Evolutionary conservation across 495 filamentous ascomycete species (phyloP), one percentile per base, ranked within the genome.

Genomic region (Podospora appendiculata): DNA sequence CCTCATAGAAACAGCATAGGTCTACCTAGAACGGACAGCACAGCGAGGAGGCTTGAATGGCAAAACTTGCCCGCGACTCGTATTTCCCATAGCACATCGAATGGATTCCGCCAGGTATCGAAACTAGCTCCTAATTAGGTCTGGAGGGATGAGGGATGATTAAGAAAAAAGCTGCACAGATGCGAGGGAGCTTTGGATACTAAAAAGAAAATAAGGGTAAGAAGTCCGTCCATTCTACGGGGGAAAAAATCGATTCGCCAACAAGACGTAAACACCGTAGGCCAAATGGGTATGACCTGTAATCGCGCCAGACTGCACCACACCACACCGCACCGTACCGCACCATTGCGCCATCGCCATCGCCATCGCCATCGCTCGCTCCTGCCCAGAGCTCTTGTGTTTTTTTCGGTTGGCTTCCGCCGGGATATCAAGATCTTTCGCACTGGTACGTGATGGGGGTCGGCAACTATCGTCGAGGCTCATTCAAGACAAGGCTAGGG

Each of bases 111-210:
- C 63, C 59, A 71, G 67, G 68, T 71, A 68, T 72, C 68, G 62
- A 71, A 70, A 67, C 64, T 64, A 66, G 66, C 69, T 70, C 70
- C 64, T 64, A 70, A 70, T 65, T 70, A 71, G 63, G 66, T 61
- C 59, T 58, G 61, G 58, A 71, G 70, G 66, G 70, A 64, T 60
- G 60, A 60, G 55, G 45, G 52, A 25, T 57, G 50, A 66, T 61
- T 68, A 63, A 56, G 57, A 59, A 55, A 57, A 56, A 54, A 62
- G 57, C 41, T 56, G 50, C 47, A 55, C 58, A 58, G 51, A 58
- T 60, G 55, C 40, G 46, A 55, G 64, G 53, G 60, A 61, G 57
- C 55, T 64, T 63, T 52, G 58, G 57, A 60, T 59, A 68, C 59
- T 64, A 63, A 64, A 64, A 62, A 52, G 49, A 63, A 62, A 61